Base-by-base conservation (phyloP, 2,329 filamentous ascomycete species). In the Fusarium pilosicola region DNA sequence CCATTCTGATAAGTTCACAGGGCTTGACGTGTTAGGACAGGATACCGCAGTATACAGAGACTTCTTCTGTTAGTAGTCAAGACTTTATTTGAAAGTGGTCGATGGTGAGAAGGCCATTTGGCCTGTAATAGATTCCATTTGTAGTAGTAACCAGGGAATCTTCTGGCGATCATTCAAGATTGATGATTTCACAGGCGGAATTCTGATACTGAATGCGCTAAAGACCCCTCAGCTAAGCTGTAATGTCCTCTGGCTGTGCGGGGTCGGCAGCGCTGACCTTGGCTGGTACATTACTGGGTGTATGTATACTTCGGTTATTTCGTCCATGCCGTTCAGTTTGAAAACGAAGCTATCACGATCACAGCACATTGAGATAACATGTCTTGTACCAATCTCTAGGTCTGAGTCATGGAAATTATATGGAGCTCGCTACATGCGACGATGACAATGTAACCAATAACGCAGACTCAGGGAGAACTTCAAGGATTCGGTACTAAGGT, bases 191-290 rank as follows among this genome's bases (percentile, higher is more conserved):
- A 20, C 45, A 51, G 41, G 28, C 54, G 64, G 67, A 22, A 32
- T 30, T 48, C 55, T 52, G 57, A 45, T 64, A 54, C 59, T 45
- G 36, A 52, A 34, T n/a, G 18, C 46, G 30, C 32, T 52, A 36
- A 24, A 48, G 18, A 20, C 24, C 45, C 62, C 62, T 42, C 24
- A 57, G 60, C 60, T 36, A 54, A 68, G 63, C 57, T 65, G 32
- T 51, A 61, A 26, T 57, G 65, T 59, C 70, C 70, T 73, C 65
- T 70, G 70, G 60, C 30, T 55, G 68, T 76, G 74, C 73, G 73
- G 74, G 74, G 73, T 73, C 74, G 62, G 61, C 55, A 70, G 51
- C 58, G 42, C n/a, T 48, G 41, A 48, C 34, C 69, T 72, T 54
- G 20, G 24, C 24, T 39, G n/a, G 49, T 28, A 26, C 28, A 30